Conservation (phyloP, 2,329 filamentous ascomycete genomes). For the Elsinoe fawcettii region DNA sequence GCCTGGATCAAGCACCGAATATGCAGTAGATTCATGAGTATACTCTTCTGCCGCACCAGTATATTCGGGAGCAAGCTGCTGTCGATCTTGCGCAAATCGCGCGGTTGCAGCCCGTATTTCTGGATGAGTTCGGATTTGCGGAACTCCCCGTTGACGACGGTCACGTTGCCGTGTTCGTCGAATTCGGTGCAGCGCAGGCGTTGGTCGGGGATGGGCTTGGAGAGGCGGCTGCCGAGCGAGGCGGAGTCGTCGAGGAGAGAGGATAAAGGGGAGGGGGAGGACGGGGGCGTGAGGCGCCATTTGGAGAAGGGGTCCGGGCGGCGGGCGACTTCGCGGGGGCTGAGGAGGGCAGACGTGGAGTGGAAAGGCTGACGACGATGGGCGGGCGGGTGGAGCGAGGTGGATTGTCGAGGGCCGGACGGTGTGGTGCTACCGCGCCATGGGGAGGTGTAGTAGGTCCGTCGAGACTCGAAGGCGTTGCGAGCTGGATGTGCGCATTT, state of each 20-base stretch:
- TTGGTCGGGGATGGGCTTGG: conserved; percentile 76
- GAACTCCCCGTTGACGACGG: conserved; percentile 88
- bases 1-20: conserved; percentile 92
- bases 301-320: conserved; percentile 1
- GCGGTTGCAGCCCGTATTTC: conserved; percentile 83
- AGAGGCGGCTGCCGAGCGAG: conserved; percentile 54
- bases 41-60: conserved; percentile 83
- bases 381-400: neutral
- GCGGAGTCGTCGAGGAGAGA: conserved; percentile 53
- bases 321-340: conserved; percentile 11
- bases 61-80: conserved; percentile 94
- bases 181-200: conserved; percentile 90
- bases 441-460: neutral
- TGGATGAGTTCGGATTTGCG: conserved; percentile 90
- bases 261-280: conserved; percentile 36
- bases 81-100: conserved; percentile 95
- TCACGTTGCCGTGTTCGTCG: conserved; percentile 84
- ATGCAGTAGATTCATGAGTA: conserved; percentile 93
- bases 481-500: neutral
- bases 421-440: neutral
- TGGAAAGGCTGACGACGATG: neutral
- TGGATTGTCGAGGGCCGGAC: neutral
- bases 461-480: conserved; percentile 13
- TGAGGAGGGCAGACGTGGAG: neutral
- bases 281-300: conserved; percentile 7